Conservation (phyloP, 2,329 filamentous ascomycete species). For the Atkinsonella hypoxylon region DNA sequence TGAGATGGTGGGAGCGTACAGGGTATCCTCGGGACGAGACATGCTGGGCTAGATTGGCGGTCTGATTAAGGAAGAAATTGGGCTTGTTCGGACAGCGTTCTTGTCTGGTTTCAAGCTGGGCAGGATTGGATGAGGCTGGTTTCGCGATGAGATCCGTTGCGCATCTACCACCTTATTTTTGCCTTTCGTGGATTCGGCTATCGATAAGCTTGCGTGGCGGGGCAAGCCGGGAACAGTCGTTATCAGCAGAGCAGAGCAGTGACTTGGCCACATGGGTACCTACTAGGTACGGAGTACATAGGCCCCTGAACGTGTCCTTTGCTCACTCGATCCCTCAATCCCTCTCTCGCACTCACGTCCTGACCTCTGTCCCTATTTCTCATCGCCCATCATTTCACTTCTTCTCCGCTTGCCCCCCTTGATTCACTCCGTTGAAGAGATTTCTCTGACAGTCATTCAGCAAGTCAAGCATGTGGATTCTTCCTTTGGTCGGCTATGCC, state of each 20-base stretch:
- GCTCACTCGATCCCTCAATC: not conserved
- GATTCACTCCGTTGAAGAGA: not conserved
- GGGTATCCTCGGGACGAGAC: slow-evolving; percentile 92
- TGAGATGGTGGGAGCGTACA: slow-evolving; percentile 40
- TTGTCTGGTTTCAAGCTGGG: not conserved
- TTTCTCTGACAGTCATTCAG: not conserved
- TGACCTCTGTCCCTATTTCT: not conserved
- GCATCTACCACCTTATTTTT: not conserved
- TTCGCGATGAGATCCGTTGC: not conserved
- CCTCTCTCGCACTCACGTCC: not conserved
- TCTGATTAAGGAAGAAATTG: not conserved
- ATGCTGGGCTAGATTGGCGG: slow-evolving; percentile 38
- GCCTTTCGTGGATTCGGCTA: slow-evolving; percentile 7
- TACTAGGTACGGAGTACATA: not conserved
- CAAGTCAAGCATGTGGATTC: slow-evolving; percentile 68
- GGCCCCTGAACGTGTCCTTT: slow-evolving; percentile 10
- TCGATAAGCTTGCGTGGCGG: slow-evolving; percentile 8
- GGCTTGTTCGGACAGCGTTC: not conserved
- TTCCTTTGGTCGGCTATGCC: slow-evolving; percentile 81
- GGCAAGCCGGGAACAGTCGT: not conserved
- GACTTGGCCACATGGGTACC: not conserved
- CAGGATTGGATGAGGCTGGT: not conserved
- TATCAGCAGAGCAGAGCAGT: too few species aligned
- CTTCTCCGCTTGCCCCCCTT: not conserved
- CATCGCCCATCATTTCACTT: not conserved